A percentile compares a stretch with the other conserved stretches of the same genome.
Evolutionary conservation across 2,329 filamentous ascomycete genomes (phyloP).

Genomic region (Penicillium hesseltinei): DNA sequence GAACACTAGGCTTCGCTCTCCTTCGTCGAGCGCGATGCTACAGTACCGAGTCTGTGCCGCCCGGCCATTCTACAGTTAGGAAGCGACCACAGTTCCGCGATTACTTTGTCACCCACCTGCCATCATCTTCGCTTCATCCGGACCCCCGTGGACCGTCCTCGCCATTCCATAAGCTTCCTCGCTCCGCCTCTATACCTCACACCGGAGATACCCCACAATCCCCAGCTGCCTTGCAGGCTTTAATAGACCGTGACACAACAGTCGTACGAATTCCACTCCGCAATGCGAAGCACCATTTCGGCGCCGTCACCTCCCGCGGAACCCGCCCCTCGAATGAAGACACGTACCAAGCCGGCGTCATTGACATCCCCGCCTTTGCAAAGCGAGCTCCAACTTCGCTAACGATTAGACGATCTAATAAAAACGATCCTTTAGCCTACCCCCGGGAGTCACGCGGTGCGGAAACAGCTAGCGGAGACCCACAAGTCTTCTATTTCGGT

Average conservation of each 20-base stretch:
- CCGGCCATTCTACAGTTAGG: conserved; percentile 14
- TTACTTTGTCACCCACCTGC: conserved; percentile 95
- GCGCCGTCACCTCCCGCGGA: conserved; percentile 73
- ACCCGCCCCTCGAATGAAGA: conserved; percentile 91
- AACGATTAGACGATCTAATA: conserved; percentile 39
- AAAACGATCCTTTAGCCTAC: conserved; percentile 26
- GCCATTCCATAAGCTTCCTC: conserved; percentile 80
- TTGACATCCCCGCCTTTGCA: conserved; percentile 90
- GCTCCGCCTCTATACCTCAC: conserved; percentile 79
- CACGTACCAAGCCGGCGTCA: conserved; percentile 87
- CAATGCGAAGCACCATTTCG: conserved; percentile 95
- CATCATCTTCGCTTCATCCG: conserved; percentile 87
- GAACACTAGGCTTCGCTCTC: conserved; percentile 32
- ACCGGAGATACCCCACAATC: conserved; percentile 50
- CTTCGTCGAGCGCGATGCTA: conserved; percentile 30
- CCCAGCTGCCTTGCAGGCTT: conserved; percentile 59
- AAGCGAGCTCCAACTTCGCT: conserved; percentile 70
- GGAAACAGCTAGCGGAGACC: conserved; percentile 78
- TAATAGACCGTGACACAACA: conserved; percentile 74
- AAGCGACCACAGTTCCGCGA: conserved; percentile 71
- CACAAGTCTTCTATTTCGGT: conserved; percentile 95
- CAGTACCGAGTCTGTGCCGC: conserved; percentile 20
- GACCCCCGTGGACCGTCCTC: conserved; percentile 66
- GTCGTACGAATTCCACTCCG: conserved; percentile 92
- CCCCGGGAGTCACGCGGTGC: conserved; percentile 63